A percentile compares a stretch with the other conserved stretches of the same genome.
phyloP scores from a whole-genome alignment of 768 basidiomycete species.

The Russula ochroleuca region DNA sequence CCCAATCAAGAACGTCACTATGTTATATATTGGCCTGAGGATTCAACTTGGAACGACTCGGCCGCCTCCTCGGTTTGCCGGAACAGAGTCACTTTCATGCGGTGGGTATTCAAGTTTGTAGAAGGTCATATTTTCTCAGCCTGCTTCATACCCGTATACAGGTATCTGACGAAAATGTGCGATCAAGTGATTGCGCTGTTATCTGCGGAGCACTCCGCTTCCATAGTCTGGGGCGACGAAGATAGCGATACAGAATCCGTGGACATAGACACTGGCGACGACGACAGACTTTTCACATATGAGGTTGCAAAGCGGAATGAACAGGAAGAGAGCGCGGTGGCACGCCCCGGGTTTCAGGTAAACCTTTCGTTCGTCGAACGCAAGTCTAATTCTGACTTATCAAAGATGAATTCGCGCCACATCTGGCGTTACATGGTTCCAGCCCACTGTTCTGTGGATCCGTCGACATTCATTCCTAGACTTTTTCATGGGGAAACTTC shows the following conservation, averaged over 20 bases:
- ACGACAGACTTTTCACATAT: constrained; percentile 49
- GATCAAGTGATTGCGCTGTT: constrained; percentile 53
- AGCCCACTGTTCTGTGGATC: not conserved
- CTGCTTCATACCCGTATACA: not conserved
- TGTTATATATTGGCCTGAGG: constrained; percentile 60
- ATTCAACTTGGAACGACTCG: constrained; percentile 53
- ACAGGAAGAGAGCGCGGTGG: constrained; percentile 48
- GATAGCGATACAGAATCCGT: constrained; percentile 33
- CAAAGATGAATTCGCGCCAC: constrained; percentile 4
- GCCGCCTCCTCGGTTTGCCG: constrained; percentile 42
- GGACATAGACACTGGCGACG: constrained; percentile 41
- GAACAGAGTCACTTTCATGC: constrained; percentile 60
- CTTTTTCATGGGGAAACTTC: constrained; percentile 24
- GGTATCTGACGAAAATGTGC: constrained; percentile 33
- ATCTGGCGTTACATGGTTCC: not conserved
- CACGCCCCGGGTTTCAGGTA: constrained; percentile 47
- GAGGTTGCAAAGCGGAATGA: constrained; percentile 52
- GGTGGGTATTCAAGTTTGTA: constrained; percentile 39
- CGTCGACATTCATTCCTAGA: not conserved
- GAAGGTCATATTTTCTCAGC: not conserved
- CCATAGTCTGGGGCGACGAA: constrained; percentile 44
- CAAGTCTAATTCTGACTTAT: not conserved
- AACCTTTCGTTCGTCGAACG: not conserved
- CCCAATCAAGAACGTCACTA: constrained; percentile 36
- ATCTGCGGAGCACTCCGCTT: constrained; percentile 43